These are phyloP conservation scores for Artemisia annua DNA, from an alignment of 129 eudicot species.

Conservation along the genomic window DNA sequence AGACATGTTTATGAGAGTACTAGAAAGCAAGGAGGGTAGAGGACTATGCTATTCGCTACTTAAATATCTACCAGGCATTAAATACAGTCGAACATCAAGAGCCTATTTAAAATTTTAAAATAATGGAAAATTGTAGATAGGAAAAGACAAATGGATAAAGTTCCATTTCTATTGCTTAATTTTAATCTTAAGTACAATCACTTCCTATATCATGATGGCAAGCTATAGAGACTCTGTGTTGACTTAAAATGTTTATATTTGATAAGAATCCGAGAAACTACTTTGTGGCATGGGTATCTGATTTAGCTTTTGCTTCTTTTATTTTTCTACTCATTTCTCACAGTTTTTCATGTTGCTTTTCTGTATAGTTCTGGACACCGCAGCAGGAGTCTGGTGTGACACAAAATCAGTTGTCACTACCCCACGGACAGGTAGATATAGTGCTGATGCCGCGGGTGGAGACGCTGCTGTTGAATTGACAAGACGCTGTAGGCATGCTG, in stretches of 20 bases:
- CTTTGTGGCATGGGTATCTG: background rate
- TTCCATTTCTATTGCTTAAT: too few species aligned
- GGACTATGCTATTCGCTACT: background rate
- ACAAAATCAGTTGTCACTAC: conserved; percentile 87
- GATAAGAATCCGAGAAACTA: background rate
- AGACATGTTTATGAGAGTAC: background rate
- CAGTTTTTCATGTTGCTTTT: conserved; percentile 22
- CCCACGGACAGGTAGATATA: conserved; percentile 89
- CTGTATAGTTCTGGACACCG: conserved; percentile 87
- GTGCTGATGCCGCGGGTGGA: conserved; percentile 99
- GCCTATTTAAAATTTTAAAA: background rate
- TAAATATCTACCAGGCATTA: background rate
- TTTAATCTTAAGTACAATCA: too few species aligned
- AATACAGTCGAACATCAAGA: background rate
- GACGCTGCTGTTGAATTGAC: conserved; percentile 95
- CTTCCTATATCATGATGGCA: too few species aligned
- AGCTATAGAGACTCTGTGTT: background rate
- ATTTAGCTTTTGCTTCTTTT: background rate
- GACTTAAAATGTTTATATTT: background rate
- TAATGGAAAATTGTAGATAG: background rate
- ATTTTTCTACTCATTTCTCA: conserved; percentile 3
- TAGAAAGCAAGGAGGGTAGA: background rate
- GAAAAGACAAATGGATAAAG: background rate
- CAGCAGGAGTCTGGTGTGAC: conserved; percentile 99
- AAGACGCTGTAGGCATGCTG: conserved; percentile 95